phyloP scores from a whole-genome alignment of 208 protist genomes.

The Acanthamoeba healyi region DNA sequence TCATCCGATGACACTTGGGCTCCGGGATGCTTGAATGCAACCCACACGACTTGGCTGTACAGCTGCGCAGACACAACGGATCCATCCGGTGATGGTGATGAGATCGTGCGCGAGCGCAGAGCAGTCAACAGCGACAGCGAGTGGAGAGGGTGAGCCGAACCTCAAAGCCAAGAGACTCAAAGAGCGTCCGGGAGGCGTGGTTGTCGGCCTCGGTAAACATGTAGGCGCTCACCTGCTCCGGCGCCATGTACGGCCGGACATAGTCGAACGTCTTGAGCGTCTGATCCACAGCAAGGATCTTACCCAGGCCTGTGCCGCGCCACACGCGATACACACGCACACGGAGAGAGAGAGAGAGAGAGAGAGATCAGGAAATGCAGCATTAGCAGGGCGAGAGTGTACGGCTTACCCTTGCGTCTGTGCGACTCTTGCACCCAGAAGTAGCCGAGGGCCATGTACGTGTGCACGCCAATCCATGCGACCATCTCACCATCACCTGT shows the following conservation, averaged over 20 bases:
- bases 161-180: constrained; percentile 25
- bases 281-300: neutral
- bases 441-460: constrained; percentile 32
- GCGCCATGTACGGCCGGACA: neutral
- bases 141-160: neutral
- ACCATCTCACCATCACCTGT: constrained; percentile 46
- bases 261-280: neutral
- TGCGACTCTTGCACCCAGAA: constrained; percentile 35
- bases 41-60: neutral
- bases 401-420: neutral
- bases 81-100: neutral
- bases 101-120: neutral
- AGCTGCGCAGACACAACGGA: neutral
- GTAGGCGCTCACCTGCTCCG: neutral
- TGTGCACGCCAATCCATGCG: neutral
- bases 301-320: constrained; percentile 4
- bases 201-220: neutral
- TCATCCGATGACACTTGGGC: neutral
- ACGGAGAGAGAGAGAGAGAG: no score
- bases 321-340: no score
- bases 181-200: neutral
- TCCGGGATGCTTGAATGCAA: neutral
- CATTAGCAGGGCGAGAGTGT: neutral
- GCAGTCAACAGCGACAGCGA: neutral
- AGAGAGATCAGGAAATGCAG: no score